Evolutionary conservation across 1,139 yeast genomes (phyloP), one percentile per base, ranked within the genome.

Genomic region (Debaryomycetaceae sp.): DNA sequence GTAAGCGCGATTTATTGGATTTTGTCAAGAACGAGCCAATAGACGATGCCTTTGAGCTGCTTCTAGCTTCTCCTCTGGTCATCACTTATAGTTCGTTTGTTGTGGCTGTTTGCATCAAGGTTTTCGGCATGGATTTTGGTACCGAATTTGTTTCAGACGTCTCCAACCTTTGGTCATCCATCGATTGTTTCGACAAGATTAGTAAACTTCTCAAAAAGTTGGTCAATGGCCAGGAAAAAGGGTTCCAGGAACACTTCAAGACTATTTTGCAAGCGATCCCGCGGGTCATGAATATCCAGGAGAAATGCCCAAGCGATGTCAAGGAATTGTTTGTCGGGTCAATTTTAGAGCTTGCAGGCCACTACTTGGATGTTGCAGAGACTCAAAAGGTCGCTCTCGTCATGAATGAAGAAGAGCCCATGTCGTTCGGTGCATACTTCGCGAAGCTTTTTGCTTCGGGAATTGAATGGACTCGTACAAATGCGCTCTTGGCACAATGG

Each of bases 81-180:
- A 72, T 82, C 0, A 75, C 81, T 1, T 79, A 78, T 45, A 75
- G 76, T 38, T 66, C 73, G 4, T 56, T 79, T 22, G 43, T 74
- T 0, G 40, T 75, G 13, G 54, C 59, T 23, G 51, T 71, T 2
- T 40, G 76, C n/a, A 51, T 62, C 28, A 68, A 60, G 29, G 73
- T 74, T 30, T 43, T 61, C 22, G 32, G 38, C 10, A 41, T 60
- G 28, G 43, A 41, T 31, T 43, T 77, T 13, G 41, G 48, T 4
- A 38, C 42, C 3, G 53, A 47, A 1, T 24, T 53, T 2, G 33
- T 54, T 3, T 30, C 36, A 1, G 47, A 49, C 25, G 37, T 41
- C 5, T 14, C 29, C 14, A 29, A 38, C 3, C 32, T 56, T 26
- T 40, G 44, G 4, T 47, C 48, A 15, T 55, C 52, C 25, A 46